Evolutionary conservation across 495 filamentous ascomycete genomes (phyloP), one percentile per base, ranked within the genome.

Genomic region (Aspergillus campestris): DNA sequence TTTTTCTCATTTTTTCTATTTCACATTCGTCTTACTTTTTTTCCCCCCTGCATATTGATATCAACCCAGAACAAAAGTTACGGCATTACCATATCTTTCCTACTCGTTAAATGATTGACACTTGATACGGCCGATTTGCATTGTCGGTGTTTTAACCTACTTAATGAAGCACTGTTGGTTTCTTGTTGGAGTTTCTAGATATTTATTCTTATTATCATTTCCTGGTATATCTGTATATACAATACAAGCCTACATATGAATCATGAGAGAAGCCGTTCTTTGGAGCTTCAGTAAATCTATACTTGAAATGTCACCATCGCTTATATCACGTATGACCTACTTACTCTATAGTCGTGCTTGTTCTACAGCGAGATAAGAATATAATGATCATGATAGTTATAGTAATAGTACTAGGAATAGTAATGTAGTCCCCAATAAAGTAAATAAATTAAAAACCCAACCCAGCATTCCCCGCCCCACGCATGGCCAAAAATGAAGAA

Each of bases 161-260:
- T 4, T 24, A 24, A 49, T 53, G 45, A 35, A 14, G 40, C 37
- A 8, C 39, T 18, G 46, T 27, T 31, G 27, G 13, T 44, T 14
- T 33, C 11, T 39, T 38, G 40, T 40, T 33, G 42, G 31, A 30
- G 30, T 30, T 45, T 15, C 39, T 32, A 42, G 42, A 57, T 49
- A 57, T 57, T 57, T 47, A 34, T 40, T 28, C 29, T 42, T 14
- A 18, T n/a, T 28, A 29, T 29, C 1, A 13, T 40, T 31, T 27
- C 5, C 12, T 13, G n/a, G 38, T 40, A 40, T 13, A 40, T 40
- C 13, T 18, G 31, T 12, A 30, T 13, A 40, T 31, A 40, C 28
- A n/a, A 40, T 31, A 40, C 1, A 24, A 24, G 18, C 18, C 18
- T 24, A 24, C 18, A 24, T 24, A 24, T 24, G 18, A 24, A 2